Base-by-base conservation (phyloP, 208 protist species). In the Acanthamoeba culbertsoni region DNA sequence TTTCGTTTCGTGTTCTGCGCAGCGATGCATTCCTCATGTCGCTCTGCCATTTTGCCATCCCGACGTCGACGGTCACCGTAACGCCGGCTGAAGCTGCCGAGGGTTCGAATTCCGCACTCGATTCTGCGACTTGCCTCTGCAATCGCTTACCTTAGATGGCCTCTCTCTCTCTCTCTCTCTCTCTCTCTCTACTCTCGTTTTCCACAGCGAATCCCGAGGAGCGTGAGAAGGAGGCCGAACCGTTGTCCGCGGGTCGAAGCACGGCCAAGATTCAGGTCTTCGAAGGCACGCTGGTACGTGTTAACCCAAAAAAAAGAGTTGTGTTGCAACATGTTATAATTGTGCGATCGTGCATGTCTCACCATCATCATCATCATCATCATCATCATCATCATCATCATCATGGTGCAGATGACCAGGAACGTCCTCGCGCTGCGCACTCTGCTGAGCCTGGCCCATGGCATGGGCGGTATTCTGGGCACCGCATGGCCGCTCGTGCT, bases 401-500 rank as follows among this genome's bases (percentile, higher is more conserved):
- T 33, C n/a, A 62, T 8, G 7, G 31, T 33, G 53, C 89, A 71
- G 65, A 5, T 63, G 57, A 65, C 10, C 55, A 96, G 95, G 75
- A 95, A 96, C 55, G 63, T 95, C 6, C 51, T 95, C 16, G 86
- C 94, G 16, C 42, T 95, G 6, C 94, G 93, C n/a, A 91, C 93
- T 45, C 42, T 96, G 31, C 63, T 96, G 8, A 96, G 94, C 55
- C 89, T 96, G 20, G 95, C 94, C 12, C 93, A 96, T 77, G 94
- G 93, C 35, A 95, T 96, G 95, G 95, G 95, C 5, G n/a, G n/a
- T 18, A 65, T 95, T 10, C 59, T 96, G 10, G 93, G 94, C 43
- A 91, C 91, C 37, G 51, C 94, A 12, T 96, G 95, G 95, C 68
- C 88, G 35, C 42, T 95, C 10, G 94, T 96, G 1, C 91, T 96